Base-by-base conservation (phyloP, 257 asterid genomes). In the Knoxia roxburghii region DNA sequence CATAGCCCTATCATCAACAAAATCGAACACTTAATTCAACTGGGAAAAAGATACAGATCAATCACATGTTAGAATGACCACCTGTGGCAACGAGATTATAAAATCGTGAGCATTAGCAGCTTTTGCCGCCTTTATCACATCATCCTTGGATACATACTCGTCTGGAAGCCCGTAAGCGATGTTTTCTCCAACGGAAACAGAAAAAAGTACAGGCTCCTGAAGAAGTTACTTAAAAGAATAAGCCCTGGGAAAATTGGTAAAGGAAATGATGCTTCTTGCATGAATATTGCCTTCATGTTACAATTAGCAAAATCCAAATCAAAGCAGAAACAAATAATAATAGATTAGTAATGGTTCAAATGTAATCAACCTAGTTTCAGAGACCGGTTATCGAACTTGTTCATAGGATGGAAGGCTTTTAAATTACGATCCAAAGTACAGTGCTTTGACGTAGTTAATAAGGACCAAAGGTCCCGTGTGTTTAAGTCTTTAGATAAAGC, bases 101-200 rank as follows among this genome's bases (percentile, higher is more conserved):
- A 93, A 93, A 58, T 93, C 97, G 63, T 93, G 99, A 65, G 99
- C 97, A 81, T 93, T 90, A 65, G 99, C 99, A 66, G 97, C 99
- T 85, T 85, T 93, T 70, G 99, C 99, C 64, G 99, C 99, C 79
- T 90, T 79, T 76, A 90, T 85, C 67, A 93, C 85, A 18, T 93
- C 99, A 52, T 90, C 93, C 81, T 70, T 84, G 77, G 99, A 93
- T 27, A 93, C 97, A 57, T 76, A 30, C 59, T 93, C 95, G 79
- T 93, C 96, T 27, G 96, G 99, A 71, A 90, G 96, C 59, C 97
- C 99, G 71, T 93, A 93, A 23, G 96, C 99, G 70, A 93, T 93
- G 70, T 93, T 93, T 78, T 93, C 99, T 61, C 96, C 97, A 50
- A 93, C 89, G 56, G 99, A 93, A 32, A 87, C 84, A 20, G 99